phyloP scores from a whole-genome alignment of 176 grass and related monocot genomes.

The Metroxylon sagu region DNA sequence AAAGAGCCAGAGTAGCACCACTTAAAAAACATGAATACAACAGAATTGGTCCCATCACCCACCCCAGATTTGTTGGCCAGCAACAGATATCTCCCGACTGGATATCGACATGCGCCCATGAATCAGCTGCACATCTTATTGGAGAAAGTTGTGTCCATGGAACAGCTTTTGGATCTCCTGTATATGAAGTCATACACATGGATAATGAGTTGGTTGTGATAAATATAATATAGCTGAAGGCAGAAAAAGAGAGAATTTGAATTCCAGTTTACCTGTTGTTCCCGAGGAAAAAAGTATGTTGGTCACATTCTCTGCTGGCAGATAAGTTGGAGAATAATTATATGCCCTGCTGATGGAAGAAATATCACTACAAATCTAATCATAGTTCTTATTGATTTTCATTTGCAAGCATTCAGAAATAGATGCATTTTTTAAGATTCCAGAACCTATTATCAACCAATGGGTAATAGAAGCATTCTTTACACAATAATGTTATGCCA shows the following conservation, averaged over 20 bases:
- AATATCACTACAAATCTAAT: neutral
- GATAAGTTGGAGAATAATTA: constrained; percentile 59
- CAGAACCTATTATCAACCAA: too few relatives aligned
- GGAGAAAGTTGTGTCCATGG: constrained; percentile 85
- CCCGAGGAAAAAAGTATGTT: constrained; percentile 98
- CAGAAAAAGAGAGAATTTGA: neutral
- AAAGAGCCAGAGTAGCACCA: constrained; percentile 72
- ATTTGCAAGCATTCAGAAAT: too few relatives aligned
- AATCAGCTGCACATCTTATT: constrained; percentile 62
- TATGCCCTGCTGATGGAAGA: constrained; percentile 40
- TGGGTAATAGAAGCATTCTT: too few relatives aligned
- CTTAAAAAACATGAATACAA: constrained; percentile 62
- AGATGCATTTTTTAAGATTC: too few relatives aligned
- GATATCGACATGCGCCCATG: constrained; percentile 78
- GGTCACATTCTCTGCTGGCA: constrained; percentile 43
- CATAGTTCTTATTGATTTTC: neutral
- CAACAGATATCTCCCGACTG: constrained; percentile 52
- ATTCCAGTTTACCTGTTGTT: constrained; percentile 65
- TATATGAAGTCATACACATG: constrained; percentile 5
- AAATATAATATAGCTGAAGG: neutral
- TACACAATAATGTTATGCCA: too few relatives aligned
- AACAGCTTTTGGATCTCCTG: constrained; percentile 96
- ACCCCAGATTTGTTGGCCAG: constrained; percentile 93
- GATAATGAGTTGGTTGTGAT: constrained; percentile 2
- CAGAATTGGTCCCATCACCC: constrained; percentile 87